Percentiles rank a stretch among this genome's conserved stretches.
phyloP scores from a whole-genome alignment of 139 green algal genomes.

The Zygnema circumcarinatum region DNA sequence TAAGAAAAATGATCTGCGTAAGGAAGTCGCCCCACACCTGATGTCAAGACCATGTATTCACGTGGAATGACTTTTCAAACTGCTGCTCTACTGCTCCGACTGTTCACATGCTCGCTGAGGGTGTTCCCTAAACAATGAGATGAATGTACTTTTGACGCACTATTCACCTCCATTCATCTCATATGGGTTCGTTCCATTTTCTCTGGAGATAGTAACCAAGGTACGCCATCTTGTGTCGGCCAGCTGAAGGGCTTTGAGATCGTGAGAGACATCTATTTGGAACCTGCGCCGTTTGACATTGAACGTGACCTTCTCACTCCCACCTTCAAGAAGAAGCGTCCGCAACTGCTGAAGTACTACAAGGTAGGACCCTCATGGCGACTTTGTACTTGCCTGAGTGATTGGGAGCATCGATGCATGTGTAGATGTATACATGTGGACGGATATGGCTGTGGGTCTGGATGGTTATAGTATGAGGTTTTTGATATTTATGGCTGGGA shows the following conservation, averaged over 20 bases:
- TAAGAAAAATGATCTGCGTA: no score
- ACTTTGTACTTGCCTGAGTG: slow-evolving; percentile 17
- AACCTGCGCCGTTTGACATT: slow-evolving; percentile 72
- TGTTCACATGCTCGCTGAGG: no score
- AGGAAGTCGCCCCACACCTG: no score
- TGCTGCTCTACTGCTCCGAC: no score
- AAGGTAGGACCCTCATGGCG: slow-evolving; percentile 39
- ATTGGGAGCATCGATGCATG: slow-evolving; percentile 10
- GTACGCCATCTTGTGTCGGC: background rate
- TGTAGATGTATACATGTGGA: slow-evolving; percentile 12
- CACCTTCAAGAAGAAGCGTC: slow-evolving; percentile 91
- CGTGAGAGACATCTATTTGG: slow-evolving; percentile 72
- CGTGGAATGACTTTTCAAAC: no score
- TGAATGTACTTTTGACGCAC: no score
- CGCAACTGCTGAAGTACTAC: slow-evolving; percentile 65
- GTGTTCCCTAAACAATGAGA: no score
- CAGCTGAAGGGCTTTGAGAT: slow-evolving; percentile 65
- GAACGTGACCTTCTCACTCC: slow-evolving; percentile 88
- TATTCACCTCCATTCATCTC: background rate
- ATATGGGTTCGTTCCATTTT: no score
- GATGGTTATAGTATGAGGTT: background rate
- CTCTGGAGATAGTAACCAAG: no score
- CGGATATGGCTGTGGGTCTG: background rate
- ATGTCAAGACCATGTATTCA: no score
- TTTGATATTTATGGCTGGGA: slow-evolving; percentile 6